Conservation (phyloP, 2,329 filamentous ascomycete genomes). For the Tolypocladium cylindrosporum region DNA sequence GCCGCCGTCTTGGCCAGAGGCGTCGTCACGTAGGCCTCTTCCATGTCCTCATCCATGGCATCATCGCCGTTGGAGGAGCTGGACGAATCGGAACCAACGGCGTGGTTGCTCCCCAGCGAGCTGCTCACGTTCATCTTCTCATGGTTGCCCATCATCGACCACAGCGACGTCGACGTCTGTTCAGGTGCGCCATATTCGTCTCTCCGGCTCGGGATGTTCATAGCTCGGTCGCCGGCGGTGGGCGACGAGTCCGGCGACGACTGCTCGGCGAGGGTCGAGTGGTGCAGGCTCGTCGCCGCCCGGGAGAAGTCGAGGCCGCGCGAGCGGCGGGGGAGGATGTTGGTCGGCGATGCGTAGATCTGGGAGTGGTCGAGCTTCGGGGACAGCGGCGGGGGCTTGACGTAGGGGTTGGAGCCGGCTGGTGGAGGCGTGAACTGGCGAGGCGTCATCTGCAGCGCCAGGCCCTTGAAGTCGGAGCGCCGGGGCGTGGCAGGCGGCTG, state of each 20-base stretch:
- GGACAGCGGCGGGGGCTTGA: slow-evolving; percentile 61
- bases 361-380: slow-evolving; percentile 79
- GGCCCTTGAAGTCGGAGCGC: slow-evolving; percentile 53
- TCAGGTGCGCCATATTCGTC: slow-evolving; percentile 40
- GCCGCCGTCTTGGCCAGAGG: slow-evolving; percentile 61
- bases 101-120: slow-evolving; percentile 66
- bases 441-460: slow-evolving; percentile 32
- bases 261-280: slow-evolving; percentile 83
- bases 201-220: slow-evolving; percentile 50
- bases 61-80: slow-evolving; percentile 63
- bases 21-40: slow-evolving; percentile 73
- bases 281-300: slow-evolving; percentile 87
- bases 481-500: slow-evolving; percentile 59
- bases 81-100: slow-evolving; percentile 66
- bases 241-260: slow-evolving; percentile 87
- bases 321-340: slow-evolving; percentile 79
- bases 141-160: slow-evolving; percentile 59
- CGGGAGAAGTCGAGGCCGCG: slow-evolving; percentile 88
- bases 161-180: slow-evolving; percentile 62
- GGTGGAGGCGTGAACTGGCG: slow-evolving; percentile 26
- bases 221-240: slow-evolving; percentile 58
- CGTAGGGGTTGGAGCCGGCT: slow-evolving; percentile 22
- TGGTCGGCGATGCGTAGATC: slow-evolving; percentile 78
- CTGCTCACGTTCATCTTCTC: slow-evolving; percentile 67
- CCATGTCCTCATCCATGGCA: slow-evolving; percentile 62